Evolutionary conservation across 805 yeast genomes (phyloP).

Genomic region (Yarrowia yakushimensis): DNA sequence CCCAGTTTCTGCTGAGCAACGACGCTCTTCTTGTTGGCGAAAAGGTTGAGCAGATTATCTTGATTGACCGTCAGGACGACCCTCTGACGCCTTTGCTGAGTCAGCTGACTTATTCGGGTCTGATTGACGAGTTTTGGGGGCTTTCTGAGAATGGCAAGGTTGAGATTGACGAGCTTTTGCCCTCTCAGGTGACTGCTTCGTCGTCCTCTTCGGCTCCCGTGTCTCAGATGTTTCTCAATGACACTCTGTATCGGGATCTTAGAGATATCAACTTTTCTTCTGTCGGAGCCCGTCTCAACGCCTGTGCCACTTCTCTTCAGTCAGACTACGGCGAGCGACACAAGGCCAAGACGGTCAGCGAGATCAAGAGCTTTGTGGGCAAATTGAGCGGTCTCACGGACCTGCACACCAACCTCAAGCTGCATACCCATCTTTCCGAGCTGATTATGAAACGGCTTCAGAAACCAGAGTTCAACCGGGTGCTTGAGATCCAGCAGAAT

Average conservation of each 20-base stretch:
- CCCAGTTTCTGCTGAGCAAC: not conserved
- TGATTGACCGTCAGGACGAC: slow-evolving; percentile 77
- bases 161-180: slow-evolving; percentile 31
- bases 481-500: slow-evolving; percentile 50
- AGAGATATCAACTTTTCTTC: slow-evolving; percentile 71
- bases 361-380: slow-evolving; percentile 69
- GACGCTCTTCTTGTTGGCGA: slow-evolving; percentile 33
- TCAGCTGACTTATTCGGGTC: slow-evolving; percentile 79
- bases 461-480: slow-evolving; percentile 33
- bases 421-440: slow-evolving; percentile 75
- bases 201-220: slow-evolving; percentile 21
- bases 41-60: slow-evolving; percentile 56
- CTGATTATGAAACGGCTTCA: slow-evolving; percentile 50
- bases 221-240: slow-evolving; percentile 35
- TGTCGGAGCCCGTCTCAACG: slow-evolving; percentile 70
- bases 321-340: slow-evolving; percentile 60
- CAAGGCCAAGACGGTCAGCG: slow-evolving; percentile 53
- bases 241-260: slow-evolving; percentile 50
- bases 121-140: slow-evolving; percentile 68
- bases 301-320: slow-evolving; percentile 67
- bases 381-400: slow-evolving; percentile 63
- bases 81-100: slow-evolving; percentile 64
- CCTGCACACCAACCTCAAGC: slow-evolving; percentile 63
- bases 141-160: slow-evolving; percentile 40
- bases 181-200: slow-evolving; percentile 32